Base-by-base conservation (phyloP, 2,329 filamentous ascomycete genomes). In the Penicillium aurantiogriseum region DNA sequence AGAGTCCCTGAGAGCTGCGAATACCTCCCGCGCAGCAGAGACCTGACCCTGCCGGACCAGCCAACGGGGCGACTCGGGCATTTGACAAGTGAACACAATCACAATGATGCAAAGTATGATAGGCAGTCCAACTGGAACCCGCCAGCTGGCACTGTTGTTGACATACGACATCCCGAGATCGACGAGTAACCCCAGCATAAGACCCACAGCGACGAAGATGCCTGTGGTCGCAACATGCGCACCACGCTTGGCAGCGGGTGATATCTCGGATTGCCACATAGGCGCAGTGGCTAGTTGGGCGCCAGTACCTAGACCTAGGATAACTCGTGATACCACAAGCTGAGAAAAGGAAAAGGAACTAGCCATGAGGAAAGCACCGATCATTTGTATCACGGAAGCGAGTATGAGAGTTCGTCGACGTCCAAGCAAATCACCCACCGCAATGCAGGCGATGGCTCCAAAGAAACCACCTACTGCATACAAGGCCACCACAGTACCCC, bases 11-110 rank as follows among this genome's bases (percentile, higher is more conserved):
- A 63, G 10, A 0, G 46, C 39, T 5, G 62, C 49, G 6, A 64
- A 51, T 19, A 61, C 46, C 13, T 58, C 45, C 6, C 51, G 56
- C 7, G 62, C 62, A 21, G 58, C 58, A 7, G 36, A 21, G 8
- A 38, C 25, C 11, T 29, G 56, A 23, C 54, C 54, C 10, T 54
- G 47, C 1, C 39, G 50, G 27, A 64, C 39, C 45, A 64, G 19
- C 58, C 60, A 64, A 25, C 62, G 62, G 2, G 62, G 62, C 7
- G 62, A 64, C 27, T 64, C 62, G 3, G 62, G 62, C 23, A 64
- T n/a, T 5, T 57, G 23, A 5, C 38, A 55, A 33, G 54, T 52
- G 13, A 53, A 57, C 4, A 36, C 29, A 2, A 62, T 46, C 31
- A 63, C 42, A 11, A 45, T 29, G 2, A 59, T n/a, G 6, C 47